Evolutionary conservation across 2,329 filamentous ascomycete genomes (phyloP).

Genomic region (Bimuria novae-zelandiae): DNA sequence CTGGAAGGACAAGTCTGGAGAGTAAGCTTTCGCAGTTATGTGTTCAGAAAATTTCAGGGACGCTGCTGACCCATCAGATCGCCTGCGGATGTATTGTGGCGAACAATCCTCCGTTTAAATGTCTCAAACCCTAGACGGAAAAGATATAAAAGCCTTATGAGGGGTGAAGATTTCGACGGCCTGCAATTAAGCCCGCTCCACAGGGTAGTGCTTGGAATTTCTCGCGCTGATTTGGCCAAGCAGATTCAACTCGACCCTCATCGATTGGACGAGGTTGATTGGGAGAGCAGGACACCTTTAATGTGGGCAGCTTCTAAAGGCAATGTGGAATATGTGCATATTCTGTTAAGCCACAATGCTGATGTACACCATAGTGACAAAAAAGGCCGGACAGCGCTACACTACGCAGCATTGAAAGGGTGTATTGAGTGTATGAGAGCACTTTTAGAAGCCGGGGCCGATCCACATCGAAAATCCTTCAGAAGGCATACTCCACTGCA

Average conservation of each 20-base stretch:
- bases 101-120: background rate
- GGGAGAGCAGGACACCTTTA: constrained; percentile 3
- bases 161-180: background rate
- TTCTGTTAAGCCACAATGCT: too few relatives aligned
- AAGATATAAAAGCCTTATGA: background rate
- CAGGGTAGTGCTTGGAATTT: background rate
- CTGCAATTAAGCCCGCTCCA: background rate
- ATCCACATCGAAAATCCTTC: background rate
- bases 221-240: background rate
- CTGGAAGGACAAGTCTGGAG: constrained; percentile 1
- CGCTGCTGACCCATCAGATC: background rate
- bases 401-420: background rate
- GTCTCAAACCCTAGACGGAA: background rate
- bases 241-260: background rate
- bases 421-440: background rate
- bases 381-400: constrained; percentile 3
- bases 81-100: background rate
- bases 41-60: background rate
- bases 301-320: background rate
- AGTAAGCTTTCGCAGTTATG: background rate
- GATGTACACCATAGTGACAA: background rate
- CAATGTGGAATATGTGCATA: background rate
- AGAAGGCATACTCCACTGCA: background rate
- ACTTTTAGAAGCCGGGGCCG: background rate
- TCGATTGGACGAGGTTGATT: background rate